A percentile compares a stretch with the other conserved stretches of the same genome.
Evolutionary conservation across 164 flowering plant genomes (phyloP).

Genomic region (Vitis rupestris): DNA sequence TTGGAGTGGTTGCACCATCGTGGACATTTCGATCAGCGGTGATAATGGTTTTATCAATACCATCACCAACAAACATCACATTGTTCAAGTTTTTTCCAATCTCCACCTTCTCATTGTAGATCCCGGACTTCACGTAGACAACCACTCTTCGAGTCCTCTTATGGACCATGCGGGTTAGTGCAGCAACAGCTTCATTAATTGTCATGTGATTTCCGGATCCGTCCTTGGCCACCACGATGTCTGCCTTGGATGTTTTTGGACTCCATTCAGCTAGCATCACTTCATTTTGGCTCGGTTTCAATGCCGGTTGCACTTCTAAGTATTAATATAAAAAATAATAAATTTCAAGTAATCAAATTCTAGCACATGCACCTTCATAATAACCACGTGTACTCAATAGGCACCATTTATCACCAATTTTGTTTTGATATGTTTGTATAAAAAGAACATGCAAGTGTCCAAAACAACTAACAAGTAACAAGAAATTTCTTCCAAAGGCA

Average conservation of each 20-base stretch:
- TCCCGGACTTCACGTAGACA: conserved; percentile 56
- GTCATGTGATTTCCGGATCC: conserved; percentile 51
- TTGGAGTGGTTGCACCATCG: conserved; percentile 42
- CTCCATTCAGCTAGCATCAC: conserved; percentile 49
- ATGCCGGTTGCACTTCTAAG: conserved; percentile 1
- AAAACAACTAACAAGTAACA: too few species aligned
- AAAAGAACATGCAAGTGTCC: too few species aligned
- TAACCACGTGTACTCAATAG: too few species aligned
- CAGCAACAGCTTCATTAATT: conserved; percentile 44
- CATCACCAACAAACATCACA: conserved; percentile 66
- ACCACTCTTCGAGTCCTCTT: conserved; percentile 26
- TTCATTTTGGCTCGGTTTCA: conserved; percentile 1
- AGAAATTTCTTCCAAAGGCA: too few species aligned
- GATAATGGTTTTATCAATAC: conserved; percentile 51
- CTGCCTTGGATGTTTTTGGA: conserved; percentile 39
- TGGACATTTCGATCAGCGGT: conserved; percentile 32
- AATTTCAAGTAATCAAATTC: neutral
- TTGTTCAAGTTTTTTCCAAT: conserved; percentile 36
- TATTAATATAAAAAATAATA: neutral
- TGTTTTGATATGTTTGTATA: too few species aligned
- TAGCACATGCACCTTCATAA: too few species aligned
- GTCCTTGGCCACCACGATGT: conserved; percentile 57
- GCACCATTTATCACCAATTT: too few species aligned
- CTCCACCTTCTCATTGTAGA: conserved; percentile 49
- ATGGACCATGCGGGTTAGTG: conserved; percentile 20